Conservation (phyloP, 78 protist species). For the Isochrysis galbana region DNA sequence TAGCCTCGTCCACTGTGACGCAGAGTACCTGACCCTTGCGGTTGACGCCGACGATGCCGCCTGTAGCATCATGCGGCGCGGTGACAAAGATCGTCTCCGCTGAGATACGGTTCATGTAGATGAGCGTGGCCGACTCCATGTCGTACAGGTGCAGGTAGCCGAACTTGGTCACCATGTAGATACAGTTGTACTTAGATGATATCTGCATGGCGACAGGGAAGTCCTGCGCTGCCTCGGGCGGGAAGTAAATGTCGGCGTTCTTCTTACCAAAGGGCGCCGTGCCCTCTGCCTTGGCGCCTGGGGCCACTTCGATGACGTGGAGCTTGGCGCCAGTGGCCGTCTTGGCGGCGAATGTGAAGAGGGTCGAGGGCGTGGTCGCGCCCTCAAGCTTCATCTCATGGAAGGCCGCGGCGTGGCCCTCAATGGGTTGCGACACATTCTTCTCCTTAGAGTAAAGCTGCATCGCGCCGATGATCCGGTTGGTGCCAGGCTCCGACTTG, state of each 20-base stretch:
- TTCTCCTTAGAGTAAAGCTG: slow-evolving; percentile 93
- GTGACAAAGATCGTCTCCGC: slow-evolving; percentile 90
- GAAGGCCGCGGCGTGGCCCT: slow-evolving; percentile 93
- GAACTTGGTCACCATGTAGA: slow-evolving; percentile 90
- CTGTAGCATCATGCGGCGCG: slow-evolving; percentile 62
- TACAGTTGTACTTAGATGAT: slow-evolving; percentile 67
- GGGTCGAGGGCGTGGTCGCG: slow-evolving; percentile 62
- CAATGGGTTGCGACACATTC: slow-evolving; percentile 82
- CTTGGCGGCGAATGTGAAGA: slow-evolving; percentile 82
- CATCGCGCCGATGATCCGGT: slow-evolving; percentile 84
- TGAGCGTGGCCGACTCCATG: slow-evolving; percentile 80
- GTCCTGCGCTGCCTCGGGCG: slow-evolving; percentile 90
- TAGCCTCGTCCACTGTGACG: slow-evolving; percentile 83
- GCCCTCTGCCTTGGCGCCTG: slow-evolving; percentile 22
- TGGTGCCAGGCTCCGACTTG: slow-evolving; percentile 36
- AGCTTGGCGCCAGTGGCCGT: slow-evolving; percentile 74
- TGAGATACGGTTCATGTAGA: slow-evolving; percentile 85
- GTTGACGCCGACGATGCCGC: slow-evolving; percentile 92
- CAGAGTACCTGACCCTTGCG: slow-evolving; percentile 79
- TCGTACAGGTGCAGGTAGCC: slow-evolving; percentile 92
- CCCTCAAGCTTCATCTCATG: slow-evolving; percentile 67
- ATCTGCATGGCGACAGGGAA: slow-evolving; percentile 97
- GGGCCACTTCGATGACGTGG: slow-evolving; percentile 77
- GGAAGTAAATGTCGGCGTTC: slow-evolving; percentile 75
- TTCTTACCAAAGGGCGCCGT: slow-evolving; percentile 53